Base-by-base conservation (phyloP, 306 rosid species). In the Quercus glauca region DNA sequence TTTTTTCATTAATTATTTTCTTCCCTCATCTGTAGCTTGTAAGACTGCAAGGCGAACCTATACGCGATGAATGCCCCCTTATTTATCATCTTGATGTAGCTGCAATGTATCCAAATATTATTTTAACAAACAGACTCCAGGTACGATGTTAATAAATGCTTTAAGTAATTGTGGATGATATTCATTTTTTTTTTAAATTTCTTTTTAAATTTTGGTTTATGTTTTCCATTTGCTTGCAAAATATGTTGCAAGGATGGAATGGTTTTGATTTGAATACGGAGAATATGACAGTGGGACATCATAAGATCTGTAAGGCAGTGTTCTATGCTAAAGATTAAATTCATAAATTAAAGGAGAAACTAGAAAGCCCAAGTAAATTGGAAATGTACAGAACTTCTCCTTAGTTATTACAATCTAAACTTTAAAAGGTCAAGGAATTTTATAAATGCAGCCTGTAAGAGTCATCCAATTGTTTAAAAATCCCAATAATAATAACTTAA, bases 51-150 rank as follows among this genome's bases (percentile, higher is more conserved):
- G 97, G 91, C 73, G 85, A 71, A 14, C 97, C 98, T 75, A 80
- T 86, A 81, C 92, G 94, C 43, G 97, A 91, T 75, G 99, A 95
- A 74, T 88, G 96, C 80, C 99, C 99, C 74, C 96, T 95, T 57
- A 95, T 95, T 83, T 95, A 95, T 88, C 99, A 95, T 86, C 85
- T 95, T 80, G 99, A 95, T 84, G 99, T 95, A 63, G 99, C 99
- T 79, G 99, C 99, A 68, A 95, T 95, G 98, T 95, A 95, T 86
- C 99, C 99, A 53, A 95, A 95, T 85, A 95, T 95, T 77, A 95
- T 95, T 78, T 85, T 95, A 75, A 95, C 99, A 78, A 92, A 95
- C 87, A 91, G 99, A 76, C 99, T 95, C 88, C 99, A 95, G 99
- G 99, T 95, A 85, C 55, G 87, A 71, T 85, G 75, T 31, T 28